Evolutionary conservation across 345 rosid species (phyloP).

Genomic region (Xanthoceras sorbifolium): DNA sequence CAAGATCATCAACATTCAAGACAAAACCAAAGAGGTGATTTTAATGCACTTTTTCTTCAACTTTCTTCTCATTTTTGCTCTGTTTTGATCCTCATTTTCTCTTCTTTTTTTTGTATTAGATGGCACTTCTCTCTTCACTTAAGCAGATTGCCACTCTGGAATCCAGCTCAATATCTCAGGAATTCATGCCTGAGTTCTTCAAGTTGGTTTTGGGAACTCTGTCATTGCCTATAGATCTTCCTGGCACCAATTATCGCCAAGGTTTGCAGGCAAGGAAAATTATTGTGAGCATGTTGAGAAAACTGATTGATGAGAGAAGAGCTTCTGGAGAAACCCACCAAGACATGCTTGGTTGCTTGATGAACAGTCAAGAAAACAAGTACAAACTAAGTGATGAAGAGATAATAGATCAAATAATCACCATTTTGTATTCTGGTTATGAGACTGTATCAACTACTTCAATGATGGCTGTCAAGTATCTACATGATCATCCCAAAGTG

Average conservation of each 20-base stretch:
- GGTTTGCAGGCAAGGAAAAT: conserved; percentile 78
- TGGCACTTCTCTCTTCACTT: conserved; percentile 77
- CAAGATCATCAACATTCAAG: conserved; percentile 68
- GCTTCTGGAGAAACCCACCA: conserved; percentile 38
- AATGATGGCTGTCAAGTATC: conserved; percentile 91
- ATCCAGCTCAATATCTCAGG: conserved; percentile 34
- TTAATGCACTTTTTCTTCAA: not conserved
- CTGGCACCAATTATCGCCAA: conserved; percentile 58
- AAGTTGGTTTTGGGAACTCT: conserved; percentile 76
- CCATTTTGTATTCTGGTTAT: conserved; percentile 76
- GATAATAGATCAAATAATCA: conserved; percentile 80
- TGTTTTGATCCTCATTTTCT: conserved; percentile 10
- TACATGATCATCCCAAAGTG: conserved; percentile 72
- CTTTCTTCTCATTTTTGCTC: conserved; percentile 9
- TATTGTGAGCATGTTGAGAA: conserved; percentile 46
- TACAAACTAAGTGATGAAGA: conserved; percentile 55
- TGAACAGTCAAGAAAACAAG: conserved; percentile 53
- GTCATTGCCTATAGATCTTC: conserved; percentile 76
- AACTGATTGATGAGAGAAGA: conserved; percentile 60
- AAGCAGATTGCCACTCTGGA: conserved; percentile 61
- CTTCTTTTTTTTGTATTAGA: conserved; percentile 34
- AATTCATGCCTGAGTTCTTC: conserved; percentile 67
- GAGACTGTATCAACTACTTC: conserved; percentile 89
- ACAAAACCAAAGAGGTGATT: conserved; percentile 77
- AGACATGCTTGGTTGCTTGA: conserved; percentile 75